Percentiles rank a stretch among this genome's conserved stretches.
These are phyloP conservation scores for Protomyces arabidopsidicola DNA, from an alignment of 1,139 yeast species.

Conservation along the genomic window DNA sequence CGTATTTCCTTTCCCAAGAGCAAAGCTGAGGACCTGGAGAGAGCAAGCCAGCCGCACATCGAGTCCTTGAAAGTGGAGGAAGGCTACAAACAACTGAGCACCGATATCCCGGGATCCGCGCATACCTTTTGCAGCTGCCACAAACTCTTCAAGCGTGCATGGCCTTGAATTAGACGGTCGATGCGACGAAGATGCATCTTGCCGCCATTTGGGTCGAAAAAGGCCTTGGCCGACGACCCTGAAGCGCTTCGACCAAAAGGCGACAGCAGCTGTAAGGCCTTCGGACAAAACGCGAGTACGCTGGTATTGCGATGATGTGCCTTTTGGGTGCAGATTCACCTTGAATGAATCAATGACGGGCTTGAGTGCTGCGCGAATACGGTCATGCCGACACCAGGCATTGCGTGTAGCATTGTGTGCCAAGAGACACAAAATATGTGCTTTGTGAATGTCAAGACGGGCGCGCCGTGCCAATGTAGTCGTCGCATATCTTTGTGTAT, in stretches of 20 bases:
- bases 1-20: constrained; percentile 17
- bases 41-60: constrained; percentile 74
- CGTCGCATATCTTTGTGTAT: not conserved
- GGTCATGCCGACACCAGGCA: constrained; percentile 60
- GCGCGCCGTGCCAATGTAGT: constrained; percentile 54
- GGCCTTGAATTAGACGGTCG: constrained; percentile 3
- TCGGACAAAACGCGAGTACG: constrained; percentile 70
- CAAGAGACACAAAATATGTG: constrained; percentile 55
- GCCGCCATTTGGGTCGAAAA: constrained; percentile 24
- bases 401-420: constrained; percentile 65
- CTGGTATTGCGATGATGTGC: constrained; percentile 41
- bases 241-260: constrained; percentile 37
- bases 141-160: constrained; percentile 43
- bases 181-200: constrained; percentile 33
- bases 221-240: constrained; percentile 33
- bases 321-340: constrained; percentile 49
- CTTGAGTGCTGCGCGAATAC: constrained; percentile 43
- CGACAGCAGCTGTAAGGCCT: constrained; percentile 62
- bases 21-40: constrained; percentile 80
- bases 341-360: constrained; percentile 35
- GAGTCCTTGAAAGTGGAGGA: constrained; percentile 66
- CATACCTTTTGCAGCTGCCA: constrained; percentile 44
- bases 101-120: constrained; percentile 75
- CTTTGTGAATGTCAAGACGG: constrained; percentile 56
- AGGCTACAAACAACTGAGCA: constrained; percentile 80